Conservation (phyloP, 2,329 filamentous ascomycete genomes). For the Ophiostoma himal-ulmi region DNA sequence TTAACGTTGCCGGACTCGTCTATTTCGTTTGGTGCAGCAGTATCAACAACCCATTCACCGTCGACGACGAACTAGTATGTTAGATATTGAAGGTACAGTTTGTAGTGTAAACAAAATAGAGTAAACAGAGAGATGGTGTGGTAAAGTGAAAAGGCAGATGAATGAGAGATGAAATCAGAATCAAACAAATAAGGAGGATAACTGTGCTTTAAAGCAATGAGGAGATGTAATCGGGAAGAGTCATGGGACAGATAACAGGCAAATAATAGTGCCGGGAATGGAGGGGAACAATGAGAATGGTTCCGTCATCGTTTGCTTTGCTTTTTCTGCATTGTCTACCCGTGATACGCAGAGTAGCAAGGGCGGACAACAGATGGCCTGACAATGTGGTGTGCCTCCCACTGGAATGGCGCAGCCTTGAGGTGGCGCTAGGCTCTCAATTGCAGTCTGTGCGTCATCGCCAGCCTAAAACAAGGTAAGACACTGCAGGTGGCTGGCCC, state of each 20-base stretch:
- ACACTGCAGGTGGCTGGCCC: conserved; percentile 9
- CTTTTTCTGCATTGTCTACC: background rate
- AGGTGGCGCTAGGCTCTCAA: background rate
- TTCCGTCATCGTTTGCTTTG: background rate
- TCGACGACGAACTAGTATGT: conserved; percentile 80
- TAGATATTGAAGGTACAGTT: conserved; percentile 6
- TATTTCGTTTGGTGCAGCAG: conserved; percentile 71
- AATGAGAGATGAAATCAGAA: background rate
- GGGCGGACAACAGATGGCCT: background rate
- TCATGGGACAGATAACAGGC: background rate
- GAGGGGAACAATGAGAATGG: background rate
- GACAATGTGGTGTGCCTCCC: background rate
- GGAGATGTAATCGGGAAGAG: background rate
- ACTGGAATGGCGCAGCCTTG: background rate
- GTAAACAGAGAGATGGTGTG: background rate
- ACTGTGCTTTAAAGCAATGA: background rate
- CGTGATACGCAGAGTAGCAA: background rate
- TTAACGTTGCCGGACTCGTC: conserved; percentile 83
- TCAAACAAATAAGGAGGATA: background rate
- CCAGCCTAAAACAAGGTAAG: conserved; percentile 17
- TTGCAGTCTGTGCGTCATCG: conserved; percentile 21
- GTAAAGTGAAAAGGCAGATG: background rate
- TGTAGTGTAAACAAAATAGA: conserved; percentile 12
- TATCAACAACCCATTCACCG: conserved; percentile 81
- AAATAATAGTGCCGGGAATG: background rate